Percentiles rank a stretch among this genome's conserved stretches.
Conservation (phyloP, 2,329 filamentous ascomycete species). For the Colletotrichum liaoningense region DNA sequence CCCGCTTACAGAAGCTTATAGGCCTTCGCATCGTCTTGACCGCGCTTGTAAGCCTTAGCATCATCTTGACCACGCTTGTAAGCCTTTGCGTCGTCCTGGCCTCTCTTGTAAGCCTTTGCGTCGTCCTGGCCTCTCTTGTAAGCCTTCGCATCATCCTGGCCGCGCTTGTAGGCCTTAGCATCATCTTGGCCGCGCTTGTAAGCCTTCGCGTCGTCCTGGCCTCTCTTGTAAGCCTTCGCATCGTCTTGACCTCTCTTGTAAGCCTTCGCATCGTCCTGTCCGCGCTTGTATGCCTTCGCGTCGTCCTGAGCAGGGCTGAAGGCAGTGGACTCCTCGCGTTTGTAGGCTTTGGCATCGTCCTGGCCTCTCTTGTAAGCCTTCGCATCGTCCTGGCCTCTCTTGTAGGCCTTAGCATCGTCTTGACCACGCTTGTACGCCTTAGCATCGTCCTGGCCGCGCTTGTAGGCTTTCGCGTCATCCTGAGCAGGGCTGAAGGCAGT, state of each 20-base stretch:
- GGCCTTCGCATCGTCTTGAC: not conserved
- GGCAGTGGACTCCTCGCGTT: too few species aligned
- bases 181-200: not conserved
- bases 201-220: not conserved
- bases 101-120: not conserved
- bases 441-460: not conserved
- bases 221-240: not conserved
- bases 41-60: not conserved
- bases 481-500: not conserved
- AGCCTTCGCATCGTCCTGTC: not conserved
- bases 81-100: too few species aligned
- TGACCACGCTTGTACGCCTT: not conserved
- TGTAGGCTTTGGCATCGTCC: not conserved
- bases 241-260: not conserved
- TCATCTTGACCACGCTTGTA: not conserved
- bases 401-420: not conserved
- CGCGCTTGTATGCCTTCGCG: not conserved
- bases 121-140: not conserved
- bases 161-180: not conserved
- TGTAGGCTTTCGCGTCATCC: not conserved
- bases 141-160: not conserved
- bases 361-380: not conserved
- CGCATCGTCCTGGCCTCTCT: not conserved
- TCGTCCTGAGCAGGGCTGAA: not conserved
- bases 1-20: not conserved